phyloP scores from a whole-genome alignment of 495 filamentous ascomycete genomes.

The Amorphotheca resinae region DNA sequence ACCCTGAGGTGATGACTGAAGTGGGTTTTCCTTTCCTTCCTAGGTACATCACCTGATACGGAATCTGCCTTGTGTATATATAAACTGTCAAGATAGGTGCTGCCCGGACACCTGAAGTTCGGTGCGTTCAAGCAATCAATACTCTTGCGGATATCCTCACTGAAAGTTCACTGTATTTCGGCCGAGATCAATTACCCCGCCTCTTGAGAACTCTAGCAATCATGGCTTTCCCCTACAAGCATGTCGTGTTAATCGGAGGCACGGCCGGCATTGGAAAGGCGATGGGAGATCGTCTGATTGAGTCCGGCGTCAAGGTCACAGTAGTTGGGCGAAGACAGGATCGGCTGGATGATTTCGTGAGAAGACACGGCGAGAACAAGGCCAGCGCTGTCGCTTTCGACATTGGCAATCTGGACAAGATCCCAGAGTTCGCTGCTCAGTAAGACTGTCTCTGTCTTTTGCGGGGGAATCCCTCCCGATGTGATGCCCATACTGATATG shows the following conservation, averaged over 20 bases:
- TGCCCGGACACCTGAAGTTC: no score
- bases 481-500: neutral
- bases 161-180: no score
- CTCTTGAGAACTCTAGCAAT: no score
- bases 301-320: slow-evolving; percentile 27
- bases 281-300: slow-evolving; percentile 15
- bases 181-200: no score
- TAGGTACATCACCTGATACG: no score
- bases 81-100: no score
- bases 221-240: slow-evolving; percentile 15
- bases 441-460: slow-evolving; percentile 6
- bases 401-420: slow-evolving; percentile 39
- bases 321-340: slow-evolving; percentile 44
- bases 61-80: no score
- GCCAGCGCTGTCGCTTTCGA: slow-evolving; percentile 39
- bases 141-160: no score
- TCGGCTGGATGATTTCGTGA: slow-evolving; percentile 41
- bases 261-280: slow-evolving; percentile 36
- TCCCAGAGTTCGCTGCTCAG: slow-evolving; percentile 37
- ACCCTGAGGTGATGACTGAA: no score
- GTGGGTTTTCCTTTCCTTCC: no score
- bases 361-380: slow-evolving; percentile 29
- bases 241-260: slow-evolving; percentile 33
- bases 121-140: no score
- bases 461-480: no score